Evolutionary conservation across 2,329 filamentous ascomycete genomes (phyloP), one percentile per base, ranked within the genome.

Genomic region (Ceratocystis huliohia): DNA sequence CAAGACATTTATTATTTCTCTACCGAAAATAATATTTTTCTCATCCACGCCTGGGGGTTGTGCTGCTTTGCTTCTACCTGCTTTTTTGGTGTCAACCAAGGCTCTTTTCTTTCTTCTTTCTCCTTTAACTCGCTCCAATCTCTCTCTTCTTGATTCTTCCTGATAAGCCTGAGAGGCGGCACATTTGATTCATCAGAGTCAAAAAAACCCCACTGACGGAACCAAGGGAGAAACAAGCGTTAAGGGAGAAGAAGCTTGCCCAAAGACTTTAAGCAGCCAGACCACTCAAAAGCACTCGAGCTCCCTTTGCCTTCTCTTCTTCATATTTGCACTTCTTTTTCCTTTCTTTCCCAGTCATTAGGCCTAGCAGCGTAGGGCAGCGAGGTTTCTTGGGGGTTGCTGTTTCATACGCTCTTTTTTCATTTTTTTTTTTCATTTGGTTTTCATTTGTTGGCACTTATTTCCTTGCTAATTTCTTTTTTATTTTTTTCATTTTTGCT

Each of bases 381-480:
- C 37, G 25, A 50, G 45, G 61, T 50, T 50, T 63, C 17, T 63
- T 5, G 61, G 46, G 61, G 61, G 46, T 22, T 48, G 45, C 28
- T 15, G 15, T 53, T 63, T 63, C 17, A 46, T 44, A 48, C 25
- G 30, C 61, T 22, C 48, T 65, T n/a, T 67, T 63, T 53, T 61
- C 10, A 28, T 56, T 61, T 37, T 37, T 41, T 66, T 30, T 66
- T 30, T 50, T 10, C 28, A 17, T 22, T 57, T 57, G 50, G 15
- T 7, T 20, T 15, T 44, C 25, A 30, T 44, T 64, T 53, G 33
- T 37, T 25, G 69, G 59, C 20, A 69, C 73, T 20, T 46, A 53
- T 66, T 37, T 53, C 61, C 20, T 44, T 63, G 28, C 61, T 30
- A 28, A 25, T 66, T 61, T 53, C 13, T 62, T 53, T 61, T 46